phyloP scores from a whole-genome alignment of 768 basidiomycete genomes.

The Termitomyces sp. region DNA sequence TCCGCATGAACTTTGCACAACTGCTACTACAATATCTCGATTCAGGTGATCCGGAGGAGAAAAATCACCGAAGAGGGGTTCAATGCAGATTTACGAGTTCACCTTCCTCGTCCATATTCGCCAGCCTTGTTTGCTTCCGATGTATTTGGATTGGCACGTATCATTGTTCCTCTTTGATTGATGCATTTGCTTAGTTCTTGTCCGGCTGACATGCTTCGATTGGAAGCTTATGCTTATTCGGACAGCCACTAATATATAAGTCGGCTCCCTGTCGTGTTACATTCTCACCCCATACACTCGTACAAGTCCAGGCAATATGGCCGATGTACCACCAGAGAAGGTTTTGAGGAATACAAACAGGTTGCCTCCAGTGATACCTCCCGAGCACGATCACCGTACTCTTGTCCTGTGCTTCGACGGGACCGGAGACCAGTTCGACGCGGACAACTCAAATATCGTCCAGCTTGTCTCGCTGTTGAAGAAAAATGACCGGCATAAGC shows the following conservation, averaged over 20 bases:
- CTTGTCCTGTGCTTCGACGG: slow-evolving; percentile 56
- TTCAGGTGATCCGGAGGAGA: too few species aligned
- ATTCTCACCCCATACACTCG: background rate
- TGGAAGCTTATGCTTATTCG: background rate
- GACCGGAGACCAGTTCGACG: slow-evolving; percentile 47
- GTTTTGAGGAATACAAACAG: slow-evolving; percentile 9
- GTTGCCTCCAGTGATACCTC: slow-evolving; percentile 33
- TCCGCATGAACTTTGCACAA: background rate
- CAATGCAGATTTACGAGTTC: too few species aligned
- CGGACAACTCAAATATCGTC: slow-evolving; percentile 53
- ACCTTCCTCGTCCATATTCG: background rate
- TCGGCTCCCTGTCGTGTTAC: background rate
- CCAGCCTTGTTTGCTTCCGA: background rate
- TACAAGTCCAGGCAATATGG: background rate
- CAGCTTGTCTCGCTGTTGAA: slow-evolving; percentile 44
- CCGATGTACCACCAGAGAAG: background rate
- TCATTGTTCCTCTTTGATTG: background rate
- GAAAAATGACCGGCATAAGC: slow-evolving; percentile 46
- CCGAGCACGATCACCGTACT: slow-evolving; percentile 32
- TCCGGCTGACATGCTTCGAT: background rate
- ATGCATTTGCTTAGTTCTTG: background rate
- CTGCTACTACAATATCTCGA: too few species aligned
- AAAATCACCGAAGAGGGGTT: too few species aligned
- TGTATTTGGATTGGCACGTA: background rate
- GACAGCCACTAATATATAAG: background rate